phyloP scores from a whole-genome alignment of 1,139 yeast species.

The Eremothecium gossypii region DNA sequence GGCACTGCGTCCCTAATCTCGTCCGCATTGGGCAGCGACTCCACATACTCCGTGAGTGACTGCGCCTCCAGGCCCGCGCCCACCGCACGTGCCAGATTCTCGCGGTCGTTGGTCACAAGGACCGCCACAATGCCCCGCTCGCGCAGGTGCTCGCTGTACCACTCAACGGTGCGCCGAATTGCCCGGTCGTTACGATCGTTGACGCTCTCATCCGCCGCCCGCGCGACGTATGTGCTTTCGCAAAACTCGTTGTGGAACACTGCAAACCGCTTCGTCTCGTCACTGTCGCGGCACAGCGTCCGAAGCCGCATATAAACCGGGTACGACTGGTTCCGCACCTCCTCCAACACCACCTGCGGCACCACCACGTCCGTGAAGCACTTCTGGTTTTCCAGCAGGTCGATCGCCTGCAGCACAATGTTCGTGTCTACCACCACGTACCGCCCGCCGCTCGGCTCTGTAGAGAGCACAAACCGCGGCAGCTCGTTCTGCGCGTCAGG shows the following conservation, averaged over 20 bases:
- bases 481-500: slow-evolving; percentile 35
- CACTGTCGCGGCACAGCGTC: slow-evolving; percentile 45
- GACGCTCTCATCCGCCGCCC: slow-evolving; percentile 60
- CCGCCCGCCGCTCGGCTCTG: slow-evolving; percentile 30
- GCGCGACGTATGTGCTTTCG: slow-evolving; percentile 55
- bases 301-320: slow-evolving; percentile 85
- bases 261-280: slow-evolving; percentile 72
- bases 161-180: slow-evolving; percentile 62
- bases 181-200: slow-evolving; percentile 93
- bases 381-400: slow-evolving; percentile 66
- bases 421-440: slow-evolving; percentile 84
- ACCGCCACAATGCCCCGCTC: slow-evolving; percentile 42
- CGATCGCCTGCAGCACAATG: slow-evolving; percentile 81
- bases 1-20: slow-evolving; percentile 79
- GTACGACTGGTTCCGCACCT: slow-evolving; percentile 76
- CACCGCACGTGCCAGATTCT: slow-evolving; percentile 51
- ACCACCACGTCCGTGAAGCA: slow-evolving; percentile 83
- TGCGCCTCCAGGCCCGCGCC: slow-evolving; percentile 46
- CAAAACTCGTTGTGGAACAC: slow-evolving; percentile 92
- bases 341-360: slow-evolving; percentile 92
- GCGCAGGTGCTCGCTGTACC: slow-evolving; percentile 62
- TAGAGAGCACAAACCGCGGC: slow-evolving; percentile 36
- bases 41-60: slow-evolving; percentile 58
- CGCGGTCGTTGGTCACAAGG: slow-evolving; percentile 69
- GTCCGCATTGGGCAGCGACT: slow-evolving; percentile 63